Percentiles rank a stretch among this genome's conserved stretches.
phyloP scores from a whole-genome alignment of 176 grass and related monocot genomes.

The Poa annua region DNA sequence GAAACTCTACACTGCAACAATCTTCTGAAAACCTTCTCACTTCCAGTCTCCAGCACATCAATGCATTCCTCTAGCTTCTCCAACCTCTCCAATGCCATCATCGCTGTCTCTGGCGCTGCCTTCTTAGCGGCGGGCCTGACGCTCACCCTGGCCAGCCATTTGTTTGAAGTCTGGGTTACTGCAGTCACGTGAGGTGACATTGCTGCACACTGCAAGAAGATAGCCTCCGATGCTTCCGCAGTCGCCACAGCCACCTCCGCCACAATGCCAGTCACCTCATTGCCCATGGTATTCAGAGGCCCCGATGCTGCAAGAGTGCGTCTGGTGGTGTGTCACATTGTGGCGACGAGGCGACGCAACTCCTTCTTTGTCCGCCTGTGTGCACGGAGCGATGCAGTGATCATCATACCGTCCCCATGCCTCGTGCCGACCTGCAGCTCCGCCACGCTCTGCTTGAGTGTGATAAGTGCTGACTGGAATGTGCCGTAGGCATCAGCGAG shows the following conservation, averaged over 20 bases:
- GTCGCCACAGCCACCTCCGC: conserved; percentile 36
- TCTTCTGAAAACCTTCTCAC: conserved; percentile 11
- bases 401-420: conserved; percentile 35
- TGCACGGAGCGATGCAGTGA: conserved; percentile 32
- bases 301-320: background rate
- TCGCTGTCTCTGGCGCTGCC: conserved; percentile 30
- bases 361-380: conserved; percentile 49
- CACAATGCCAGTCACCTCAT: background rate
- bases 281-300: background rate
- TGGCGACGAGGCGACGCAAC: conserved; percentile 38
- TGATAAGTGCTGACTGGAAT: conserved; percentile 46
- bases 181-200: conserved; percentile 27
- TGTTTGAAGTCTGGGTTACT: conserved; percentile 15
- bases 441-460: conserved; percentile 43
- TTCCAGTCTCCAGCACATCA: background rate
- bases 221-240: conserved; percentile 30
- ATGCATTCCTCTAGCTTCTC: conserved; percentile 20
- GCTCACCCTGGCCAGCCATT: conserved; percentile 33
- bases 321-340: conserved; percentile 39
- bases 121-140: background rate
- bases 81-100: conserved; percentile 26
- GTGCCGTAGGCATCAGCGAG: conserved; percentile 69
- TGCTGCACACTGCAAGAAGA: conserved; percentile 41
- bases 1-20: conserved; percentile 32
- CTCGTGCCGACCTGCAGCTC: conserved; percentile 42